Percentiles rank a stretch among this genome's conserved stretches.
These are phyloP conservation scores for Bremia lactucae DNA, from an alignment of 352 stramenopile genomes.

Conservation along the genomic window DNA sequence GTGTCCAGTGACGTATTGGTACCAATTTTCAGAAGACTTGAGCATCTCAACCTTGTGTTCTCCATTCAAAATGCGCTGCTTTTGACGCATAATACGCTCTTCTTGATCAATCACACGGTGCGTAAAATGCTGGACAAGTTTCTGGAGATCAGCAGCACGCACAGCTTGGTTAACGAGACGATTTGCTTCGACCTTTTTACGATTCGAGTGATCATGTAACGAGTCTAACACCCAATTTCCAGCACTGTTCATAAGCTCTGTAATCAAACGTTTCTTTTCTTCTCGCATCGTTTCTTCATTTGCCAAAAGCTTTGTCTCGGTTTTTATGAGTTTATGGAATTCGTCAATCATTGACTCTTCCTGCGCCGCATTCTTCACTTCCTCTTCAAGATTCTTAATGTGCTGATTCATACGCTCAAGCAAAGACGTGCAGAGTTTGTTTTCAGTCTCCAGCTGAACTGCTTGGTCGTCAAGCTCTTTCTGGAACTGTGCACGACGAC, in stretches of 20 bases:
- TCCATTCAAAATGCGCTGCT: constrained; percentile 82
- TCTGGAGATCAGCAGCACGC: constrained; percentile 74
- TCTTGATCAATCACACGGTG: constrained; percentile 85
- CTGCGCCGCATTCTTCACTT: constrained; percentile 60
- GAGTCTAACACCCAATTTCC: constrained; percentile 81
- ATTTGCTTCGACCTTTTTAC: constrained; percentile 82
- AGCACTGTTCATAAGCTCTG: constrained; percentile 78
- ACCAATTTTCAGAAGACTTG: constrained; percentile 85
- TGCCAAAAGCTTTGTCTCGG: constrained; percentile 60
- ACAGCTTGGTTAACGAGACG: constrained; percentile 77
- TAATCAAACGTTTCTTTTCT: constrained; percentile 82
- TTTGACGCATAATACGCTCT: constrained; percentile 85
- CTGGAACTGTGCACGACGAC: constrained; percentile 70
- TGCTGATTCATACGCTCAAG: constrained; percentile 78
- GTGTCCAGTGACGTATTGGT: constrained; percentile 78
- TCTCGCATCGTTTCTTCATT: constrained; percentile 82
- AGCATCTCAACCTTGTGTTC: constrained; percentile 88
- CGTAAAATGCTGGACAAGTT: constrained; percentile 83
- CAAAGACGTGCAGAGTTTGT: constrained; percentile 67
- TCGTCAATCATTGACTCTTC: constrained; percentile 68
- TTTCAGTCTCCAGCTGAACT: constrained; percentile 61
- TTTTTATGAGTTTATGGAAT: constrained; percentile 60
- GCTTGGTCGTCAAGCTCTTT: constrained; percentile 75
- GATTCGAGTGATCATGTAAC: constrained; percentile 74
- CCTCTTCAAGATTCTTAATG: constrained; percentile 65